Percentiles rank a stretch among this genome's conserved stretches.
These are phyloP conservation scores for Alternaria sp. DNA, from an alignment of 2,329 filamentous ascomycete species.

Conservation along the genomic window DNA sequence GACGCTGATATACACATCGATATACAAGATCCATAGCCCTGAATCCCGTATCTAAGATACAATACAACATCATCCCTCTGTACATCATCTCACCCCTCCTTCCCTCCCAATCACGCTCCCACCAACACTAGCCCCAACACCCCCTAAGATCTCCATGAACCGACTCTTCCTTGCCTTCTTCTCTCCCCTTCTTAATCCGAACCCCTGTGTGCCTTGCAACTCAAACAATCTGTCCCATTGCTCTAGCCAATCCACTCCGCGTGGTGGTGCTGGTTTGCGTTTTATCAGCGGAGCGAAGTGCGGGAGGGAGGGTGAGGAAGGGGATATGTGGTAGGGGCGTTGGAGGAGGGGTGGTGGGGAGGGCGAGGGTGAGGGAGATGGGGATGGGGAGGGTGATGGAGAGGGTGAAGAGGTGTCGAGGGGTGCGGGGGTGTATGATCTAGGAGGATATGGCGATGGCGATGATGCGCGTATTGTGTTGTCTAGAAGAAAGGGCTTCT, in stretches of 20 bases:
- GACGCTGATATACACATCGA: no score
- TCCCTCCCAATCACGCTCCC: no score
- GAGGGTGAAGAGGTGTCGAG: no score
- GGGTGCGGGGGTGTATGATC: no score
- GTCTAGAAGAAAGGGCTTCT: no score
- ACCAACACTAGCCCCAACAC: background rate
- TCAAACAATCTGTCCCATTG: slow-evolving; percentile 10
- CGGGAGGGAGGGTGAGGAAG: rapidly evolving
- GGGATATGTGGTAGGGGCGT: background rate
- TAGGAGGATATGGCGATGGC: no score
- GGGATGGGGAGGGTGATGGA: background rate
- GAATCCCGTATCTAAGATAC: no score
- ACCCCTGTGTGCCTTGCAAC: background rate
- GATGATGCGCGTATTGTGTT: no score
- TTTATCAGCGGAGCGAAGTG: background rate
- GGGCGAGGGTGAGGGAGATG: background rate
- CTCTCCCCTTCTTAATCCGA: background rate
- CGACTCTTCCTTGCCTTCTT: background rate
- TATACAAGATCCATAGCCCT: no score
- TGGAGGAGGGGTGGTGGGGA: background rate
- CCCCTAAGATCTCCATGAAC: background rate
- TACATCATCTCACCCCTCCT: no score
- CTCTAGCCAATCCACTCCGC: slow-evolving; percentile 14
- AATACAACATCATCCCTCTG: no score
- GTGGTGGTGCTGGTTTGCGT: slow-evolving; percentile 14